These are phyloP conservation scores for Leptoxyphium fumago DNA, from an alignment of 2,329 filamentous ascomycete genomes.

Conservation along the genomic window DNA sequence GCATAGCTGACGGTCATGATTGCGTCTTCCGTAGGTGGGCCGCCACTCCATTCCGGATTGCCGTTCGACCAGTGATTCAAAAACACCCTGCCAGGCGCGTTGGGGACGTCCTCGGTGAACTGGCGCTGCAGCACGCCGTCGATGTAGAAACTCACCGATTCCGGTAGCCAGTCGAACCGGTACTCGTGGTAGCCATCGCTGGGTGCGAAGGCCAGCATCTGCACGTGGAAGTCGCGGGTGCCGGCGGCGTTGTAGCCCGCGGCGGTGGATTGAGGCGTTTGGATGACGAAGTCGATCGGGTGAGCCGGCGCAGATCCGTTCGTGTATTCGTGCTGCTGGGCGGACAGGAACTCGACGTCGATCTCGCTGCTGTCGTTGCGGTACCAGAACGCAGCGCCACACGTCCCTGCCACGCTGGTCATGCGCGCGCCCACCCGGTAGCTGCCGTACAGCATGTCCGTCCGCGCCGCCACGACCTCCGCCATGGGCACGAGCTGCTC, in stretches of 20 bases:
- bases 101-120: conserved; percentile 39
- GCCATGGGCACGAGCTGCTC: conserved; percentile 42
- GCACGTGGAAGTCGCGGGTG: conserved; percentile 43
- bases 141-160: conserved; percentile 52
- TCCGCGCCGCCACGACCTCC: conserved; percentile 47
- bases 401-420: conserved; percentile 49
- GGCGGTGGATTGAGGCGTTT: conserved; percentile 44
- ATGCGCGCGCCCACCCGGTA: conserved; percentile 55
- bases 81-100: conserved; percentile 48
- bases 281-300: conserved; percentile 60
- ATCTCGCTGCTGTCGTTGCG: conserved; percentile 68
- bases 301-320: conserved; percentile 38
- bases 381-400: conserved; percentile 72
- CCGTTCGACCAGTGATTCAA: conserved; percentile 70
- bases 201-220: conserved; percentile 51
- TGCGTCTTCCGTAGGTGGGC: conserved; percentile 50
- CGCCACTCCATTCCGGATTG: conserved; percentile 54
- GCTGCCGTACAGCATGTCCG: conserved; percentile 54
- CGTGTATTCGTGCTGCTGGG: conserved; percentile 24
- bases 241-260: conserved; percentile 48
- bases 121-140: conserved; percentile 44
- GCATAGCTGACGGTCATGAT: conserved; percentile 52
- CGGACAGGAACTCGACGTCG: conserved; percentile 64
- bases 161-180: conserved; percentile 57
- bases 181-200: conserved; percentile 58